A percentile compares a stretch with the other conserved stretches of the same genome.
These are phyloP conservation scores for Rubia yunnanensis DNA, from an alignment of 257 asterid genomes.

Conservation along the genomic window DNA sequence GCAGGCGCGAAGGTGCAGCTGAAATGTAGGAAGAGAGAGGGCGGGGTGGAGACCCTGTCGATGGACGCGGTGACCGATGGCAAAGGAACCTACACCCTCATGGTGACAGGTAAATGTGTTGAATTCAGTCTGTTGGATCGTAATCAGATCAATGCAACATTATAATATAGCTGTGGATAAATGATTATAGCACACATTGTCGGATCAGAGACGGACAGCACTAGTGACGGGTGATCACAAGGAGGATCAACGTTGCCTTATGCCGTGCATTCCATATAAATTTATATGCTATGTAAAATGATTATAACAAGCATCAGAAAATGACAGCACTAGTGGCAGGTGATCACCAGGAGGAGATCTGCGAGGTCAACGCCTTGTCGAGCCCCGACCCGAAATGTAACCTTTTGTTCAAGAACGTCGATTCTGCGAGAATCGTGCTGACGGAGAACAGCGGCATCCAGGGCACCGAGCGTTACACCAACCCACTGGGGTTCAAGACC, in stretches of 20 bases:
- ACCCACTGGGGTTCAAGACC: conserved; percentile 30
- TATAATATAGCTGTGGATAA: too few species aligned
- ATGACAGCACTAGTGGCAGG: conserved; percentile 11
- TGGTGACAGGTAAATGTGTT: conserved; percentile 18
- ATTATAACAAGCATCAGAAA: too few species aligned
- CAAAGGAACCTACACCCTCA: conserved; percentile 19
- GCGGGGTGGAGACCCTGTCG: conserved; percentile 3
- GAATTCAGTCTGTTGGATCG: too few species aligned
- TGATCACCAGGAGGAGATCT: conserved; percentile 36
- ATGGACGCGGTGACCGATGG: conserved; percentile 16
- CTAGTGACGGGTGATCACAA: too few species aligned
- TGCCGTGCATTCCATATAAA: too few species aligned
- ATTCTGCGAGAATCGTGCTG: conserved; percentile 20
- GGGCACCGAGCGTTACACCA: conserved; percentile 21
- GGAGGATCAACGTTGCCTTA: too few species aligned
- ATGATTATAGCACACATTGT: too few species aligned
- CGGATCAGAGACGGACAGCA: too few species aligned
- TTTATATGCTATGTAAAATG: too few species aligned
- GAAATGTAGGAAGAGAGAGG: conserved; percentile 20
- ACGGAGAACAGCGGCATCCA: conserved; percentile 28
- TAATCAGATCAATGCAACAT: too few species aligned
- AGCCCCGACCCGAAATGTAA: conserved; percentile 29
- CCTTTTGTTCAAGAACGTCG: neutral
- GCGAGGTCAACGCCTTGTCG: conserved; percentile 21
- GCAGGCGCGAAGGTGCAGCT: conserved; percentile 21